A percentile compares a stretch with the other conserved stretches of the same genome.
These are phyloP conservation scores for Globisporangium uncinulatum DNA, from an alignment of 352 stramenopile species.

Conservation along the genomic window DNA sequence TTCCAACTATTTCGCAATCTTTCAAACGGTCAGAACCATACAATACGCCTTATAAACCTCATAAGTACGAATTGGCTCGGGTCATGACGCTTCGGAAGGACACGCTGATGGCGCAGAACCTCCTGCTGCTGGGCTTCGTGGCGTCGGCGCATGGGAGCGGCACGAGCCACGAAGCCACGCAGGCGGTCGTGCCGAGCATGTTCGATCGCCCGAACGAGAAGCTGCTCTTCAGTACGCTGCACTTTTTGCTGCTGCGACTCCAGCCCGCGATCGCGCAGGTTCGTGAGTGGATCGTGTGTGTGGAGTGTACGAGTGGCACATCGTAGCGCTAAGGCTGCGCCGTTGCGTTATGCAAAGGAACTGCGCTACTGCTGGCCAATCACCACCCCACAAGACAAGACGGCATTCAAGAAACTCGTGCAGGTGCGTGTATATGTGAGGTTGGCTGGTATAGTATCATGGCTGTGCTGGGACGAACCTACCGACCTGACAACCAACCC, in stretches of 20 bases:
- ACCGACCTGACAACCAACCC: background rate
- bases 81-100: conserved; percentile 25
- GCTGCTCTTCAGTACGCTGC: conserved; percentile 34
- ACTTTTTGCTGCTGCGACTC: conserved; percentile 40
- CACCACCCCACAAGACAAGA: conserved; percentile 51
- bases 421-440: conserved; percentile 23
- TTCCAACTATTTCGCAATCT: no score
- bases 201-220: conserved; percentile 59
- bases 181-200: conserved; percentile 24
- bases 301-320: background rate
- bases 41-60: no score
- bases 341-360: conserved; percentile 17
- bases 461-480: no score
- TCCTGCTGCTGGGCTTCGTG: conserved; percentile 34
- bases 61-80: no score
- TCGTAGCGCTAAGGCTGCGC: background rate
- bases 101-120: conserved; percentile 38
- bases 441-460: background rate
- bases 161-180: background rate
- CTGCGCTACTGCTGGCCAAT: conserved; percentile 52
- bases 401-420: conserved; percentile 51
- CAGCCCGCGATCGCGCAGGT: conserved; percentile 16
- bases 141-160: background rate
- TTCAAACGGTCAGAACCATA: no score
- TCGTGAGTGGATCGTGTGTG: background rate